Conservation (phyloP, 176 grass and related monocot species). For the Oropetium thomaeum region DNA sequence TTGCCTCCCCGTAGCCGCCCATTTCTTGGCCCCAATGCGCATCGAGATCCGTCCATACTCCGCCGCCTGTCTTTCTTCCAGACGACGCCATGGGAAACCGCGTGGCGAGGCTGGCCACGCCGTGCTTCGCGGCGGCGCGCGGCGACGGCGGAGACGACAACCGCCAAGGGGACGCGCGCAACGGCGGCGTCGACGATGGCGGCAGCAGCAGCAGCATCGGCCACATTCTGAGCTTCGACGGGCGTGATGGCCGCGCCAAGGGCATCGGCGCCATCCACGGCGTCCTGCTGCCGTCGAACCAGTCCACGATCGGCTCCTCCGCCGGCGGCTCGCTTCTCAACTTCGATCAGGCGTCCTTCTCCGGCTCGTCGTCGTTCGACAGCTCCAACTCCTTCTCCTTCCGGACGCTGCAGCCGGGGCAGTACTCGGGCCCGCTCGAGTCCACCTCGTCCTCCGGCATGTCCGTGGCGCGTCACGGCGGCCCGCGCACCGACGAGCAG, state of each 20-base stretch:
- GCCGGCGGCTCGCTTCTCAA: constrained; percentile 29
- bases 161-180: background rate
- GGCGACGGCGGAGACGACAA: background rate
- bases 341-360: constrained; percentile 30
- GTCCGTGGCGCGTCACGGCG: constrained; percentile 22
- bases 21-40: constrained; percentile 35
- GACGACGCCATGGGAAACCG: constrained; percentile 39
- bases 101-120: constrained; percentile 28
- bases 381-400: constrained; percentile 91
- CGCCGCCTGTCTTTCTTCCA: background rate
- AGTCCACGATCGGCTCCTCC: constrained; percentile 31
- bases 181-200: background rate
- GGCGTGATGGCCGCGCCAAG: constrained; percentile 2
- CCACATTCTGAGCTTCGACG: constrained; percentile 45
- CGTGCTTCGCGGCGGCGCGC: constrained; percentile 31
- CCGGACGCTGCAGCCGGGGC: constrained; percentile 51
- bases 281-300: constrained; percentile 69
- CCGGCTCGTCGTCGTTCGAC: constrained; percentile 65
- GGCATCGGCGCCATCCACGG: constrained; percentile 65
- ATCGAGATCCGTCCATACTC: constrained; percentile 25
- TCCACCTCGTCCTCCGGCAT: constrained; percentile 40
- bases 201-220: background rate
- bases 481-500: constrained; percentile 40
- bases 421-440: constrained; percentile 48
- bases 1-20: background rate